phyloP scores from a whole-genome alignment of 2,329 filamentous ascomycete species.

The Penicillium hordei region DNA sequence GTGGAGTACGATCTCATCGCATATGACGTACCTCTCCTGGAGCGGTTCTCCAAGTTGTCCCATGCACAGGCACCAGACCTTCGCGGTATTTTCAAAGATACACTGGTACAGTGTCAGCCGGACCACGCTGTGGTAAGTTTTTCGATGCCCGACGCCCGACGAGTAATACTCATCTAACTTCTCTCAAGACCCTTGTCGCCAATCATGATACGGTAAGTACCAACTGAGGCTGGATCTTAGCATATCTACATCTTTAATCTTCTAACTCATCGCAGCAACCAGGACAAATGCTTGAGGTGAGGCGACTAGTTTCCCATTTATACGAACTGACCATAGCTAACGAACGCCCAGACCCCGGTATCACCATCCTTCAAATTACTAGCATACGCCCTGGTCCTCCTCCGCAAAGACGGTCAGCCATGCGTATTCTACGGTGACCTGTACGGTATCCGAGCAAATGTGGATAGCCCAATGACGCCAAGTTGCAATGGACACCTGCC shows the following conservation, averaged over 20 bases:
- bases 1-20: slow-evolving; percentile 61
- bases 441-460: slow-evolving; percentile 58
- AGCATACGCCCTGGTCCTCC: slow-evolving; percentile 70
- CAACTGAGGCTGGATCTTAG: not conserved
- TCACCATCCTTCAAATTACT: slow-evolving; percentile 68
- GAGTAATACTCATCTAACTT: slow-evolving; percentile 8
- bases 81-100: slow-evolving; percentile 61
- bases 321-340: not conserved
- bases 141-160: not conserved
- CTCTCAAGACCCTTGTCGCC: slow-evolving; percentile 19
- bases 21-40: slow-evolving; percentile 68
- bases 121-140: slow-evolving; percentile 47
- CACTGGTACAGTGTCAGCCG: slow-evolving; percentile 56
- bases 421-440: slow-evolving; percentile 71
- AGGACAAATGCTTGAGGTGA: slow-evolving; percentile 60
- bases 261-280: slow-evolving; percentile 50
- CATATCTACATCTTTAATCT: not conserved
- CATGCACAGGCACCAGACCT: slow-evolving; percentile 60
- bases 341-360: slow-evolving; percentile 52
- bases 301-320: not conserved
- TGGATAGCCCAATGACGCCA: slow-evolving; percentile 53
- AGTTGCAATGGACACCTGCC: slow-evolving; percentile 57
- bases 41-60: slow-evolving; percentile 64
- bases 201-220: slow-evolving; percentile 27
- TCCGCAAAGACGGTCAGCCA: slow-evolving; percentile 62